Evolutionary conservation across 1,284 basidiomycete genomes (phyloP), one percentile per base, ranked within the genome.

Genomic region (Waitea zeae): DNA sequence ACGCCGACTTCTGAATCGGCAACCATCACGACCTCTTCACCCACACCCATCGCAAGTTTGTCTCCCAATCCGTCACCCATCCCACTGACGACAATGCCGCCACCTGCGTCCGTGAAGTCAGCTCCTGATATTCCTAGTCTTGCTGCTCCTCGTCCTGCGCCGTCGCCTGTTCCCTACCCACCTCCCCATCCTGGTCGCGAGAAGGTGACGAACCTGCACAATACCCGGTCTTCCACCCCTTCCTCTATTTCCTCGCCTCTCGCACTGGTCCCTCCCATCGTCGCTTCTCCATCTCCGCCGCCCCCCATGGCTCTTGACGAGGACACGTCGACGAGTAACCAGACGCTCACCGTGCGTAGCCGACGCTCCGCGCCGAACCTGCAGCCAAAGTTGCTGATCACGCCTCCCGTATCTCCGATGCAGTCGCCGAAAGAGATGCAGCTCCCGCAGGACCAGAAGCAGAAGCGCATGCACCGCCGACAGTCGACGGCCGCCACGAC

Each of bases 191-290:
- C 47, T 44, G 48, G 50, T 35, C 52, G 52, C 46, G 42, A 31
- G 56, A 51, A 41, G 42, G 2, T 42, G 24, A 41, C 4, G 48
- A 46, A 28, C 41, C 44, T 17, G 43, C 47, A 5, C n/a, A n/a
- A n/a, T n/a, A 44, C 45, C 30, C 66, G 82, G 31, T 83, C 81
- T 5, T 84, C 80, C 12, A 86, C 81, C 0, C 82, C 81, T 11
- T 84, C 81, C 2, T 86, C 82, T 9, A 67, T 84, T 34, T 83
- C 82, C 19, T 86, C 82, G 14, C 81, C 82, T 39, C 61, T 86
- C 27, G 82, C 81, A 19, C 60, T 81, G 24, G 82, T 81, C 7
- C 77, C 70, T 28, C 82, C 81, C 6, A 86, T 86, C 42, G 64
- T 81, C 30, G 80, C 81, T 4, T 61, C 74, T n/a, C 54, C 61